Evolutionary conservation across 805 yeast genomes (phyloP).

Genomic region (Cyberlindnera maritima): DNA sequence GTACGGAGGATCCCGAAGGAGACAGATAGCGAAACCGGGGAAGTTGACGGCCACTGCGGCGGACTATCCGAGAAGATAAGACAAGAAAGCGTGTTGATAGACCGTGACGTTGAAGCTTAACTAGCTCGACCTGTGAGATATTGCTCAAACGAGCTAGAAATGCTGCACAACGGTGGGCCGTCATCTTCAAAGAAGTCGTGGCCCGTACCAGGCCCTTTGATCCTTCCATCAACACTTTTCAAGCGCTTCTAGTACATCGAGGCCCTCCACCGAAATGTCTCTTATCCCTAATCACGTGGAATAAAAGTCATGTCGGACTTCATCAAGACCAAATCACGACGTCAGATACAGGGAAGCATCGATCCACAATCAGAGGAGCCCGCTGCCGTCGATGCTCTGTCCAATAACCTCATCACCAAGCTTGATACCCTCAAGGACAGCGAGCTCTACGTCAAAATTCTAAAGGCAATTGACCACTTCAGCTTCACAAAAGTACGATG

Average conservation of each 20-base stretch:
- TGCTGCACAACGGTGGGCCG: too few relatives aligned
- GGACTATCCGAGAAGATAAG: too few relatives aligned
- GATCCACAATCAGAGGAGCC: constrained; percentile 7
- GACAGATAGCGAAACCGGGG: background rate
- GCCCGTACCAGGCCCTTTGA: constrained; percentile 1
- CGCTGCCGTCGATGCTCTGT: constrained; percentile 4
- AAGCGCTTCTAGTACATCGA: background rate
- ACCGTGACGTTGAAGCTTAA: too few relatives aligned
- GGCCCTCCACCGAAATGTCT: too few relatives aligned
- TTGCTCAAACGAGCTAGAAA: too few relatives aligned
- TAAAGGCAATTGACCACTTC: constrained; percentile 13
- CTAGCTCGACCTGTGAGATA: too few relatives aligned
- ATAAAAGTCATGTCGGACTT: constrained; percentile 16
- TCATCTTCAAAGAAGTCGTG: background rate
- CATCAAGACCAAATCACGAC: constrained; percentile 4
- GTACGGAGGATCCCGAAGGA: background rate
- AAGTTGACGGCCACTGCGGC: background rate
- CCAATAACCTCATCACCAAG: constrained; percentile 14
- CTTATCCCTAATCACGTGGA: too few relatives aligned
- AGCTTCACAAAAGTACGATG: constrained; percentile 47
- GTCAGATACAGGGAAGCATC: constrained; percentile 3
- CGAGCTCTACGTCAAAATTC: constrained; percentile 29
- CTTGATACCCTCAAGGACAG: constrained; percentile 26
- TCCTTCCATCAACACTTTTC: background rate
- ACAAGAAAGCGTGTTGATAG: too few relatives aligned